These are phyloP conservation scores for Hymenoscyphus linearis DNA, from an alignment of 2,329 filamentous ascomycete genomes.

Conservation along the genomic window DNA sequence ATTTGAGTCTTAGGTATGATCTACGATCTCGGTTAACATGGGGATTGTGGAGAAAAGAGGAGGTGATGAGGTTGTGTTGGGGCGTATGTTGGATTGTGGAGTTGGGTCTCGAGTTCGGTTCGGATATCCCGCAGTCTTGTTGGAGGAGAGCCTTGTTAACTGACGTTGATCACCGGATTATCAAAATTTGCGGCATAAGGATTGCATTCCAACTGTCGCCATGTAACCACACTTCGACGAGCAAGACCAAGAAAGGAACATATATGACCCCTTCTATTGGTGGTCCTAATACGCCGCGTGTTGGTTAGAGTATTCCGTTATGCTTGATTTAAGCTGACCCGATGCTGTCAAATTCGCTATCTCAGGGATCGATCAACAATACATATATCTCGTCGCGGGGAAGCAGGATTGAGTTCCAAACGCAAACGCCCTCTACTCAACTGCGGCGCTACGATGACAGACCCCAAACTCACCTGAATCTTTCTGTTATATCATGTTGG, in stretches of 20 bases:
- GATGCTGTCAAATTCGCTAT: not conserved
- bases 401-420: slow-evolving; percentile 1
- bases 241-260: not conserved
- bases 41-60: not conserved
- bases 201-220: not conserved
- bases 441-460: not conserved
- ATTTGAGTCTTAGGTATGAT: not conserved
- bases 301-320: not conserved
- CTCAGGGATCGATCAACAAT: not conserved
- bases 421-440: not conserved
- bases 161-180: not conserved
- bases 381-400: slow-evolving; percentile 3
- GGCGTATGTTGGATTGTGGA: not conserved
- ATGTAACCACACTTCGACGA: not conserved
- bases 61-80: not conserved
- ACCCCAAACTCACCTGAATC: not conserved
- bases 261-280: not conserved
- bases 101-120: not conserved
- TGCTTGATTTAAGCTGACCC: not conserved
- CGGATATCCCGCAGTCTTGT: not conserved
- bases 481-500: not conserved
- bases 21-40: not conserved
- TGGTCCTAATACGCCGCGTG: not conserved
- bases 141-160: not conserved
- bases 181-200: not conserved